These are phyloP conservation scores for Nitzschia palea DNA, from an alignment of 108 stramenopile species.

Conservation along the genomic window DNA sequence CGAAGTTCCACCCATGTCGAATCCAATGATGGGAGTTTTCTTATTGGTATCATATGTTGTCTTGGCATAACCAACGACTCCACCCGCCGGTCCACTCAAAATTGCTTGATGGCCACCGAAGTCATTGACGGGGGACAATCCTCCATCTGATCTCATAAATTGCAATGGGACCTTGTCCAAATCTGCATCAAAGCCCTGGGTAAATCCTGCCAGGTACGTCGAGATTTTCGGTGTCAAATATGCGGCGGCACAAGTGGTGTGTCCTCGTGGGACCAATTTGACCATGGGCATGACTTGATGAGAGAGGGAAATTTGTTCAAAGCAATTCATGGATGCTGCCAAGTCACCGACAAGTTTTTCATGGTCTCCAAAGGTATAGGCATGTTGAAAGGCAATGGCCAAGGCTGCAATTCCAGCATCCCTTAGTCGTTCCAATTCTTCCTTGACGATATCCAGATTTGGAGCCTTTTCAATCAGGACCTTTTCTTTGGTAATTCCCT, in stretches of 20 bases:
- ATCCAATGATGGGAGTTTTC: slow-evolving; percentile 91
- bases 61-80: slow-evolving; percentile 98
- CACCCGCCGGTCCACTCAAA: slow-evolving; percentile 85
- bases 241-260: slow-evolving; percentile 94
- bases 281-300: slow-evolving; percentile 95
- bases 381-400: slow-evolving; percentile 89
- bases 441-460: slow-evolving; percentile 61
- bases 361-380: slow-evolving; percentile 83
- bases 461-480: slow-evolving; percentile 63
- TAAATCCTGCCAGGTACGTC: slow-evolving; percentile 82
- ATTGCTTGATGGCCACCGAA: slow-evolving; percentile 98
- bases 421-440: slow-evolving; percentile 59
- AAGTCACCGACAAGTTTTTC: slow-evolving; percentile 82
- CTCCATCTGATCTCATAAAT: slow-evolving; percentile 99
- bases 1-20: slow-evolving; percentile 99
- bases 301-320: slow-evolving; percentile 87
- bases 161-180: slow-evolving; percentile 73
- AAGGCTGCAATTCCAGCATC: slow-evolving; percentile 80
- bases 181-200: slow-evolving; percentile 87
- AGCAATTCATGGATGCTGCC: slow-evolving; percentile 84
- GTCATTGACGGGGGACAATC: slow-evolving; percentile 88
- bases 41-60: slow-evolving; percentile 68
- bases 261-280: slow-evolving; percentile 89
- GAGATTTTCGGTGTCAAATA: slow-evolving; percentile 96
- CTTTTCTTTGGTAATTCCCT: slow-evolving; percentile 83